Evolutionary conservation across 1,139 yeast species (phyloP), one percentile per base, ranked within the genome.

Genomic region (Pichia sp.): DNA sequence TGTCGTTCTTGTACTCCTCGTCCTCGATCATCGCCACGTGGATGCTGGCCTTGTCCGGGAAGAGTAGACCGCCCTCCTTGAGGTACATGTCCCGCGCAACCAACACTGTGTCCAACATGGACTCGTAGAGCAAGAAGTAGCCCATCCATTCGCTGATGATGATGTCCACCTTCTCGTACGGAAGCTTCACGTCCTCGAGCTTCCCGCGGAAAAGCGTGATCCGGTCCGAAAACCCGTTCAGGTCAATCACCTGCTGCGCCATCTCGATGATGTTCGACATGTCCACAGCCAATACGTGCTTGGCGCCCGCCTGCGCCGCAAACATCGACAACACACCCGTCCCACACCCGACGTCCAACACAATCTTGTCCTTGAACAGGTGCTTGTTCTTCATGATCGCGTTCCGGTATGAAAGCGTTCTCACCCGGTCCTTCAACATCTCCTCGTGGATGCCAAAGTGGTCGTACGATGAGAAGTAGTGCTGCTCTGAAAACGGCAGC

Each of bases 111-210:
- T 95, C 99, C 71, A 95, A 80, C 99, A 95, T 95, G 60, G 96
- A 88, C 77, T 95, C 99, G 69, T 93, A 95, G 57, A 95, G 77
- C 66, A 95, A 75, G 68, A 95, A 95, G 75, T 95, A 95, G 19
- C 99, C 99, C 99, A 95, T 95, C 99, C 99, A 95, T 74, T 95
- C 99, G 60, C 95, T 85, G 58, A 95, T 87, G 64, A 95, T 95
- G 64, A 95, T 93, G 71, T 95, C 99, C 51, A 95, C 99, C 68
- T 87, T 74, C 50, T 75, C 75, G 59, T 70, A 84, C 47, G 99
- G 99, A 64, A 95, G 77, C 57, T 75, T 80, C 56, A 93, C 92
- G 67, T 95, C 99, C 75, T 95, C 99, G 74, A 95, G 79, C 71
- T 95, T 95, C 51, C 99, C 99, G 72, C 88, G 88, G 57, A 93